Base-by-base conservation (phyloP, 208 protist species). In the Crithidia brevicula region DNA sequence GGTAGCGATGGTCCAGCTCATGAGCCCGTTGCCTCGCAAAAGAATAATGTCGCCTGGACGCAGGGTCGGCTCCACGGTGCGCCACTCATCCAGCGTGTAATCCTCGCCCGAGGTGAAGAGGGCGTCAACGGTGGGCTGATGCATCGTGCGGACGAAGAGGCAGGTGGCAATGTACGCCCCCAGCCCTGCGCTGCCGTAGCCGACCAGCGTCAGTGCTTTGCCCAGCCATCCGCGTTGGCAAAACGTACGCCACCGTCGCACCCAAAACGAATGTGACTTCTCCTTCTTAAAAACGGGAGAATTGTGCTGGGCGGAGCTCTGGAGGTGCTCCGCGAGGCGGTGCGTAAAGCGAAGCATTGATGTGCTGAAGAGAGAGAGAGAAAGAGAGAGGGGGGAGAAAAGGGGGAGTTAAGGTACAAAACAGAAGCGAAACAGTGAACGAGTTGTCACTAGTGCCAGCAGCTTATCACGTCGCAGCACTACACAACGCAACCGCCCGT, bases 31-130 rank as follows among this genome's bases (percentile, higher is more conserved):
- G 23, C 89, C 89, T 47, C 81, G 79, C 77, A 95, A 81, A 11
- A 95, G 78, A 6, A 95, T 40, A 11, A 95, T 64, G 58, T 95
- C 89, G 11, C 89, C 89, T n/a, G 81, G 75, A 20, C 64, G 75
- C 66, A 95, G 74, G 22, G 86, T 92, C 30, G 83, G 86, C 72
- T 92, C 86, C 18, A 95, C 79, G 7, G 82, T 67, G n/a, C 30
- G 57, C 89, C 89, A 95, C 30, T 83, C 74, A 45, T 85, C 84
- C 3, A 90, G 60, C n/a, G 79, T 63, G 58, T 85, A 87, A 36
- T 91, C 83, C 59, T 86, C 45, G 1, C 49, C 33, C 16, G 77
- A 67, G 22, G 67, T 52, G 50, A 88, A 91, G 11, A 87, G 59
- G 15, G 18, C 40, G 31, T 81, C 67, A 23, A 90, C 66, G 15